These are phyloP conservation scores for Boletus holoroseus DNA, from an alignment of 1,284 basidiomycete species.

Conservation along the genomic window DNA sequence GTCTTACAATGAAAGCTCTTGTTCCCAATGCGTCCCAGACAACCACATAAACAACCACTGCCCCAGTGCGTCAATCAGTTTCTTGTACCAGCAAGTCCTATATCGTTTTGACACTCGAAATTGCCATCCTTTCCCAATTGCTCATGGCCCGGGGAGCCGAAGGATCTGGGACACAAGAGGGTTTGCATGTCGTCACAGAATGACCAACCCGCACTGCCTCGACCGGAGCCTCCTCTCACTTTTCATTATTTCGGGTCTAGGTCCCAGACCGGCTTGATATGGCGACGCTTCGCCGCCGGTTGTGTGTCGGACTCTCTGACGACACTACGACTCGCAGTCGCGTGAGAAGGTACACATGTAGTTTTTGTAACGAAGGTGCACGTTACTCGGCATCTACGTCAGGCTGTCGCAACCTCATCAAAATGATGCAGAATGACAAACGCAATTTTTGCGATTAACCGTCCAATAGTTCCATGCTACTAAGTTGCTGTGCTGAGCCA, in stretches of 20 bases:
- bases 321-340: neutral
- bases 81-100: neutral
- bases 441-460: neutral
- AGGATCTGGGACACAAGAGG: constrained; percentile 1
- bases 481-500: neutral
- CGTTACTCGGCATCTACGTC: neutral
- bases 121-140: too few relatives aligned
- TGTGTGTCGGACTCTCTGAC: neutral
- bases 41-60: neutral
- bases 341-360: neutral
- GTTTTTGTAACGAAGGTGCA: neutral
- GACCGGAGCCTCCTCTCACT: too few relatives aligned
- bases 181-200: neutral
- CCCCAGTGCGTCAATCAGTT: neutral
- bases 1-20: too few relatives aligned
- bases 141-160: neutral
- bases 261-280: neutral
- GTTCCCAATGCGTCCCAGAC: too few relatives aligned
- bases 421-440: neutral
- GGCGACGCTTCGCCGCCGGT: too few relatives aligned
- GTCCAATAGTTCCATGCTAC: neutral
- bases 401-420: neutral
- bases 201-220: constrained; percentile 5
- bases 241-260: neutral
- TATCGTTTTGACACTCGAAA: neutral